Evolutionary conservation across 2,329 filamentous ascomycete genomes (phyloP), one percentile per base, ranked within the genome.

Genomic region (Ceratocystis eucalypticola): DNA sequence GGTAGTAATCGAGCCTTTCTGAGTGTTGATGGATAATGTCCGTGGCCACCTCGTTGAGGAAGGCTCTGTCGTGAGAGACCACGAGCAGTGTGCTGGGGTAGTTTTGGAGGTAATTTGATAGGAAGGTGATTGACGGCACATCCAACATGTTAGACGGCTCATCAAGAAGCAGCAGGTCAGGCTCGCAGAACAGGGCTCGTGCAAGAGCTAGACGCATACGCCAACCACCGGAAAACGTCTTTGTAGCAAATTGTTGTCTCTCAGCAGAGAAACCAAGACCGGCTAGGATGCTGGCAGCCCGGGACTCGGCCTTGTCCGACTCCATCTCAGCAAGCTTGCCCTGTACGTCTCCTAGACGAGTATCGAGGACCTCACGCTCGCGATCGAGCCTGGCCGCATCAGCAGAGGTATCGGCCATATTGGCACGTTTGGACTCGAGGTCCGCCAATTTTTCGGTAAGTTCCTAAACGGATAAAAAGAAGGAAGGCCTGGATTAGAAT

Each of bases 101-200:
- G 62, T 80, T 81, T 76, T 96, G 92, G 7, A 99, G 87, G 74
- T 99, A 99, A 73, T 92, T 93, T 61, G 93, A 89, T 75, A 99
- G 83, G 84, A 97, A 99, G 66, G 94, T 95, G 74, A 99, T 97
- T 28, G 94, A 97, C n/a, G 94, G 94, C 67, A 99, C 94, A 78
- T 97, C 94, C 90, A 99, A 91, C 93, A 97, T 97, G 86, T 97
- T 97, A 66, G 93, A 97, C 78, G 94, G 94, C 85, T 99, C 94
- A 80, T 99, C 94, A 71, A 99, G 91, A 75, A 99, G 83, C 68
- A 99, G 79, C 64, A 99, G 80, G 77, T 99, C 94, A 55, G 94
- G 94, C 75, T 99, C 94, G 79, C 94, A 99, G 80, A 99, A 99
- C 45, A 99, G 84, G 15, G 94, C 94, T 82, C 94, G 83, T 12